Evolutionary conservation across 768 basidiomycete species (phyloP).

Genomic region (Leccinum olivaceopallidum): DNA sequence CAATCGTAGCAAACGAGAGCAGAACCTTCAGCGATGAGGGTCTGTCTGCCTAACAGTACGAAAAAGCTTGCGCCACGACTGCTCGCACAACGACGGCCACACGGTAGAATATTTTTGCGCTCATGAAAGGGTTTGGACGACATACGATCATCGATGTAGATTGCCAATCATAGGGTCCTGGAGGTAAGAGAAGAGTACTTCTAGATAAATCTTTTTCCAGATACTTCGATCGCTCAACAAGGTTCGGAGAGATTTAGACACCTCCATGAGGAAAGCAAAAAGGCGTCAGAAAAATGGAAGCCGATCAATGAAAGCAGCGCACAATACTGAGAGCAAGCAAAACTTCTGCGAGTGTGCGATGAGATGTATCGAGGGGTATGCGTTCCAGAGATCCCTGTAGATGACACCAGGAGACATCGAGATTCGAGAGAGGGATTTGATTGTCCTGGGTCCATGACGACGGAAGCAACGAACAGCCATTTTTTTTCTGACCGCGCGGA

Average conservation of each 20-base stretch:
- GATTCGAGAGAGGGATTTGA: neutral
- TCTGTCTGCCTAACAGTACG: constrained; percentile 11
- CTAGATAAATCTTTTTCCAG: constrained; percentile 5
- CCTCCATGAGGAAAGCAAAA: neutral
- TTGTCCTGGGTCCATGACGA: neutral
- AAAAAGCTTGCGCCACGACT: constrained; percentile 1
- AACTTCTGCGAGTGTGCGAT: neutral
- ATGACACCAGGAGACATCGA: neutral
- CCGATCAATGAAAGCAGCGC: neutral
- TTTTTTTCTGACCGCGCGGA: neutral
- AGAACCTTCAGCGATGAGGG: constrained; percentile 11
- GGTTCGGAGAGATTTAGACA: constrained; percentile 1
- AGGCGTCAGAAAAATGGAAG: neutral
- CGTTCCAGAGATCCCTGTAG: constrained; percentile 1
- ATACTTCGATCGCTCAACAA: constrained; percentile 8
- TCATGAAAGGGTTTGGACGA: constrained; percentile 7
- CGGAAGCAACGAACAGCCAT: neutral
- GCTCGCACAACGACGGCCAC: constrained; percentile 11
- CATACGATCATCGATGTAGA: constrained; percentile 2
- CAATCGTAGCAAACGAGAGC: constrained; percentile 14
- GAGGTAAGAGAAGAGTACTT: neutral
- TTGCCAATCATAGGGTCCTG: constrained; percentile 17
- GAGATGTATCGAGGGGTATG: constrained; percentile 7
- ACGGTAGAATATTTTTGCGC: constrained; percentile 1
- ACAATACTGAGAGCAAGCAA: constrained; percentile 10